phyloP scores from a whole-genome alignment of 1,284 basidiomycete species.

The Phenoliferia sp. region DNA sequence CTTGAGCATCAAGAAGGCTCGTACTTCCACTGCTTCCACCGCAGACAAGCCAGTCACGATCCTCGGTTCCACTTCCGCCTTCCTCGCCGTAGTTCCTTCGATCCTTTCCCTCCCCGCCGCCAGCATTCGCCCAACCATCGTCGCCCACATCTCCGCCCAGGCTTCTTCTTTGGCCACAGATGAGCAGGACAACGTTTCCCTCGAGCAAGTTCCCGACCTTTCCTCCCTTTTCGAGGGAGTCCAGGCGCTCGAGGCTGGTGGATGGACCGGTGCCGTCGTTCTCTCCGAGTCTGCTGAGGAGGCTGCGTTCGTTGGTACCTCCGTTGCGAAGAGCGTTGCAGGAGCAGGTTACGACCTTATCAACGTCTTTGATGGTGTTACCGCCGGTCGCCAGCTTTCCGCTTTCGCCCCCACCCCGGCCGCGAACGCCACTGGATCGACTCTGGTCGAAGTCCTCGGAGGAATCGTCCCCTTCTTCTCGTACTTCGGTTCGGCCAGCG shows the following conservation, averaged over 20 bases:
- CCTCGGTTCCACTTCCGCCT: slow-evolving; percentile 48
- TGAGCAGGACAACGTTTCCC: slow-evolving; percentile 63
- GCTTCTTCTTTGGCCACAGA: slow-evolving; percentile 58
- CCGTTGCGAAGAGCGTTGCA: slow-evolving; percentile 55
- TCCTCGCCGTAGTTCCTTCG: slow-evolving; percentile 65
- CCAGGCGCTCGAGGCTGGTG: slow-evolving; percentile 14
- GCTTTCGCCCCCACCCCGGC: slow-evolving; percentile 5
- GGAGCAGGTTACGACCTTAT: slow-evolving; percentile 57
- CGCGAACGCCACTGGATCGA: background rate
- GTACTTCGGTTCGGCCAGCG: slow-evolving; percentile 37
- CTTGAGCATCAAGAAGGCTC: slow-evolving; percentile 8
- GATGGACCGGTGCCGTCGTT: slow-evolving; percentile 60
- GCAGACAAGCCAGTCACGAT: slow-evolving; percentile 38
- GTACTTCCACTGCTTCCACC: background rate
- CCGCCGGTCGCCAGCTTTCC: slow-evolving; percentile 56
- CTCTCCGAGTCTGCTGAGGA: slow-evolving; percentile 77
- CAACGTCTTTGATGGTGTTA: slow-evolving; percentile 72
- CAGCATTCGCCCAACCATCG: slow-evolving; percentile 57
- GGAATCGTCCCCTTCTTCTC: slow-evolving; percentile 23
- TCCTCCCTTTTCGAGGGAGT: slow-evolving; percentile 48
- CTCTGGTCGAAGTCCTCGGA: slow-evolving; percentile 18
- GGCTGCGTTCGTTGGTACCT: slow-evolving; percentile 60
- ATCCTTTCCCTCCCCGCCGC: slow-evolving; percentile 62
- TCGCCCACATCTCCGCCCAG: slow-evolving; percentile 32
- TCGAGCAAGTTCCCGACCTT: slow-evolving; percentile 56